These are phyloP conservation scores for Hysterangium stoloniferum DNA, from an alignment of 768 basidiomycete species.

Conservation along the genomic window DNA sequence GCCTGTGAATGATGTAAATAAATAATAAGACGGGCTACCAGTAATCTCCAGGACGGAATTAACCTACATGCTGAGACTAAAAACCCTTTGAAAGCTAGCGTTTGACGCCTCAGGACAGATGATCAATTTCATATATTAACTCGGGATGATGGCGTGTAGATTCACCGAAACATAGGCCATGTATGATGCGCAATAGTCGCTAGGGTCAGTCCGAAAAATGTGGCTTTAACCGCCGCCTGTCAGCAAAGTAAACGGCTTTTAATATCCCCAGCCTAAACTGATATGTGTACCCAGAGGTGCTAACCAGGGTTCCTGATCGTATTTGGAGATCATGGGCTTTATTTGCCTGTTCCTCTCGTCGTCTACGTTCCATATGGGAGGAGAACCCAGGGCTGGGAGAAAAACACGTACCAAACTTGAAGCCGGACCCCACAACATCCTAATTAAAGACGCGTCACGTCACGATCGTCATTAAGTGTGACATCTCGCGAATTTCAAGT, in stretches of 20 bases:
- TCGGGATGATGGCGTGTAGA: not conserved
- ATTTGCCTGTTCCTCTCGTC: conserved; percentile 46
- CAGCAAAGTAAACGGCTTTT: no score
- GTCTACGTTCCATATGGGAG: conserved; percentile 28
- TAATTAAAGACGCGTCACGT: no score
- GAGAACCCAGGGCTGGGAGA: no score
- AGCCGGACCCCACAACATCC: no score
- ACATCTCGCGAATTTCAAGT: no score
- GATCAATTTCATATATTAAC: not conserved
- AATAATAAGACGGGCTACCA: not conserved
- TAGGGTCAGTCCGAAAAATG: conserved; percentile 50
- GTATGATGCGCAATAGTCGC: conserved; percentile 55
- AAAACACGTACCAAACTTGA: no score
- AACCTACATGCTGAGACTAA: conserved; percentile 62
- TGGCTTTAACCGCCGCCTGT: conserved; percentile 48
- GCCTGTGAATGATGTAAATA: conserved; percentile 27
- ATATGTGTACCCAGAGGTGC: conserved; percentile 19
- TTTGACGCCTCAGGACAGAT: conserved; percentile 53
- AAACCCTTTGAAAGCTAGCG: conserved; percentile 74
- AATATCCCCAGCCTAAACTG: conserved; percentile 14
- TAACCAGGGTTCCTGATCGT: conserved; percentile 48
- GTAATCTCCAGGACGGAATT: not conserved
- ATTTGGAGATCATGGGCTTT: conserved; percentile 52
- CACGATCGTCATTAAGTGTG: no score
- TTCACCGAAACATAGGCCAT: conserved; percentile 68